These are phyloP conservation scores for Globisporangium apiculatum DNA, from an alignment of 352 stramenopile species.

Conservation along the genomic window DNA sequence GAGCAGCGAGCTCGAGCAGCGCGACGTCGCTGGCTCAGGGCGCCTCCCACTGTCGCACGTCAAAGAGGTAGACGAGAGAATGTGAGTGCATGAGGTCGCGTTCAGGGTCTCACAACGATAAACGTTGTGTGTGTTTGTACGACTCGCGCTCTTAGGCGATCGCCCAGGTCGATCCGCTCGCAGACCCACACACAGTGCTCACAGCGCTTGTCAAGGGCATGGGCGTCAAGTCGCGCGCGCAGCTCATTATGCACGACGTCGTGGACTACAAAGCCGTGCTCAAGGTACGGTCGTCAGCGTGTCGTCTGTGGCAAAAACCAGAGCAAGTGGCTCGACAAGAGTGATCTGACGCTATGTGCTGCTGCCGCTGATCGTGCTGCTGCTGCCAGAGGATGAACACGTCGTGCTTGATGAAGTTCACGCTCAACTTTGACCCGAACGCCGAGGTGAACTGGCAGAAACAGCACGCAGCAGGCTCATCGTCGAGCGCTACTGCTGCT, in stretches of 20 bases:
- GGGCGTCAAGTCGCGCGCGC: slow-evolving; percentile 27
- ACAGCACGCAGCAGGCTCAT: neutral
- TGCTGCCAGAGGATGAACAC: slow-evolving; percentile 54
- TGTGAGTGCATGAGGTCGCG: neutral
- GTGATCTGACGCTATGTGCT: neutral
- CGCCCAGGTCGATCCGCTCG: slow-evolving; percentile 41
- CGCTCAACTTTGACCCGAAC: slow-evolving; percentile 61
- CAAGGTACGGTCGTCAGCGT: slow-evolving; percentile 21
- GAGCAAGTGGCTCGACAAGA: neutral
- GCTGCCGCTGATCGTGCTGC: neutral
- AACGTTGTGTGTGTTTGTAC: neutral
- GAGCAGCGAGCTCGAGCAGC: slow-evolving; percentile 46
- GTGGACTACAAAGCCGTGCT: slow-evolving; percentile 51
- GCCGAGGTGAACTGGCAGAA: slow-evolving; percentile 45
- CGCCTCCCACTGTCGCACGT: slow-evolving; percentile 32
- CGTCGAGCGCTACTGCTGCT: neutral
- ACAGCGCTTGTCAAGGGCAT: slow-evolving; percentile 32
- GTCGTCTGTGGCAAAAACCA: neutral
- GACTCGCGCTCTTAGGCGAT: slow-evolving; percentile 21
- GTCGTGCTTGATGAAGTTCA: slow-evolving; percentile 67
- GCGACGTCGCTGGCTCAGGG: slow-evolving; percentile 34
- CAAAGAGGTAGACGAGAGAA: slow-evolving; percentile 14
- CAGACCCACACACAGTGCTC: slow-evolving; percentile 23
- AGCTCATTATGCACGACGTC: slow-evolving; percentile 41
- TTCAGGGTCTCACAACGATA: neutral